Evolutionary conservation across 2,329 filamentous ascomycete species (phyloP), one percentile per base, ranked within the genome.

Genomic region (Gaeumannomyces tritici): DNA sequence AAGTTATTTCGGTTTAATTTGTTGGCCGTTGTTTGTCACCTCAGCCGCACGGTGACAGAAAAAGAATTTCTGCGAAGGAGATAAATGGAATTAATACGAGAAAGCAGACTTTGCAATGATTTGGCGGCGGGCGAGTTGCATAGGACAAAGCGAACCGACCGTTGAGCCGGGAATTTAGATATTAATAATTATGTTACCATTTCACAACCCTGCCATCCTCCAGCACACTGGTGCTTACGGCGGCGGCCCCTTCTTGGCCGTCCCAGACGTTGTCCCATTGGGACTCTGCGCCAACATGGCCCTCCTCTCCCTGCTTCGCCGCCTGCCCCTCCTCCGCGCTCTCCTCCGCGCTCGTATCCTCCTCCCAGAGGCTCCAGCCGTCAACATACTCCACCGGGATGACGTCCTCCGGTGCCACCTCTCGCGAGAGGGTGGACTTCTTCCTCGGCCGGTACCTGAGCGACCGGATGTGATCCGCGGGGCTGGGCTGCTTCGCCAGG

Each of bases 351-450:
- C 8, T 29, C 29, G n/a, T n/a, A n/a, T 15, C 33, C 33, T 21
- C 7, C 28, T 42, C 51, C 24, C 21, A 28, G 12, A 61, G 51
- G 24, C 51, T 56, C 60, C 51, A 55, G 2, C 60, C 60, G 42
- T 61, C 60, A 6, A 61, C 60, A 7, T 42, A 42, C 60, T 61
- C 60, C 3, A 28, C 60, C 29, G 47, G 31, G 5, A 61, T 28
- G 7, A 61, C 55, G 2, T 61, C 60, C 54, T 61, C 60, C 9
- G 51, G 29, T 24, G 29, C 24, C 27, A 61, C 60, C 60, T 61
- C 60, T n/a, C 35, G 6, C 8, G 54, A 31, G 12, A 61, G 60
- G 15, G 33, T n/a, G 15, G 54, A 57, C 55, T 28, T 24, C 24
- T 28, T 35, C 27, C 55, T 24, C 15, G 55, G 31, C n/a, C 29